A percentile compares a stretch with the other conserved stretches of the same genome.
Conservation (phyloP, 768 basidiomycete species). For the Serendipita sp. region DNA sequence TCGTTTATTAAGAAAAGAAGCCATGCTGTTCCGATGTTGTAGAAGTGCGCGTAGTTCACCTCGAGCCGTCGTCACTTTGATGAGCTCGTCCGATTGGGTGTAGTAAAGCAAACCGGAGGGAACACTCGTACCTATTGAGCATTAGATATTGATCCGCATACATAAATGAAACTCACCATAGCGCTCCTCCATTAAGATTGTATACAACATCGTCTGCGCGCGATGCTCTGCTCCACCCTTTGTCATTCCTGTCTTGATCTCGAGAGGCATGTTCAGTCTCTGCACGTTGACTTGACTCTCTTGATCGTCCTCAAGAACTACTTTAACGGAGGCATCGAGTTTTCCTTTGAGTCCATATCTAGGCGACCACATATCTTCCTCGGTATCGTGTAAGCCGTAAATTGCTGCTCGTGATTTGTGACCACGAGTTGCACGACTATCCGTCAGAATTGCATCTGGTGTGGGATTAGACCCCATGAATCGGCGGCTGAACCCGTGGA, state of each 20-base stretch:
- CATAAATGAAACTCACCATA: constrained; percentile 31
- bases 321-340: constrained; percentile 76
- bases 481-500: constrained; percentile 44
- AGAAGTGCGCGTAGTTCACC: constrained; percentile 80
- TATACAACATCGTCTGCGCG: constrained; percentile 96
- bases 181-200: constrained; percentile 77
- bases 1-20: constrained; percentile 42
- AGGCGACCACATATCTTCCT: constrained; percentile 97
- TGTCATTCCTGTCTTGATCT: constrained; percentile 88
- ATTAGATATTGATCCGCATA: not conserved
- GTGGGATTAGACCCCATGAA: constrained; percentile 39
- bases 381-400: constrained; percentile 62
- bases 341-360: constrained; percentile 92
- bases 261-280: constrained; percentile 52
- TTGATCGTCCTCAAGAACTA: constrained; percentile 37
- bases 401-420: constrained; percentile 51
- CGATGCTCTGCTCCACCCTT: constrained; percentile 78
- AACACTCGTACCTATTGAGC: constrained; percentile 42
- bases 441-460: constrained; percentile 48
- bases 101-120: constrained; percentile 83
- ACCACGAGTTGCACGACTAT: constrained; percentile 40
- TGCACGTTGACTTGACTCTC: constrained; percentile 17
- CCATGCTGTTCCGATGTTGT: constrained; percentile 71
- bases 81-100: constrained; percentile 78
- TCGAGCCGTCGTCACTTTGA: constrained; percentile 59